Percentiles rank a stretch among this genome's conserved stretches.
Conservation (phyloP, 768 basidiomycete genomes). For the Kwoniella sp. region DNA sequence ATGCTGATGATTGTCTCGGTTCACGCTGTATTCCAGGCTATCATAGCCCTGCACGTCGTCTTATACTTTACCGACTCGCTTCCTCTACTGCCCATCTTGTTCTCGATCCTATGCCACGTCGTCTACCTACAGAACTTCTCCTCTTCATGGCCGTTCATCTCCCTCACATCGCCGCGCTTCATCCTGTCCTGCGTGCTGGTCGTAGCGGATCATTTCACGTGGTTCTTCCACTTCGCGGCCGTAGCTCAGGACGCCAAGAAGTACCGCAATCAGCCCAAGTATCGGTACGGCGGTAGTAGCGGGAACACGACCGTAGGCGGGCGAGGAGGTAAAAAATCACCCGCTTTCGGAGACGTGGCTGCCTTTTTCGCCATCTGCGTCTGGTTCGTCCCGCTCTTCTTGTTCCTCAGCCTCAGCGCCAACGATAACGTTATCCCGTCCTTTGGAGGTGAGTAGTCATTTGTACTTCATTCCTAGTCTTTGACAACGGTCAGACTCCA, state of each 20-base stretch:
- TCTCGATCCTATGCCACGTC: constrained; percentile 80
- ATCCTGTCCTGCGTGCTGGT: constrained; percentile 82
- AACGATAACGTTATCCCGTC: constrained; percentile 92
- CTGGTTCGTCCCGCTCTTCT: constrained; percentile 74
- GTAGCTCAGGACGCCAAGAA: constrained; percentile 51
- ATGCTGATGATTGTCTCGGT: constrained; percentile 7
- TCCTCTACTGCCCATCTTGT: constrained; percentile 71
- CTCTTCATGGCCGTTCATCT: constrained; percentile 85
- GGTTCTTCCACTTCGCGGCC: constrained; percentile 91
- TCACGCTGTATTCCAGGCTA: constrained; percentile 60
- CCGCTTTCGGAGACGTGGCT: constrained; percentile 59
- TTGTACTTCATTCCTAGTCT: not conserved
- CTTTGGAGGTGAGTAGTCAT: constrained; percentile 36
- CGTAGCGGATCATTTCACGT: constrained; percentile 86
- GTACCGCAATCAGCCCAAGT: constrained; percentile 27
- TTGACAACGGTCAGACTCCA: not conserved
- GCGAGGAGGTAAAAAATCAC: constrained; percentile 20
- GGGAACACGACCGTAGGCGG: not conserved
- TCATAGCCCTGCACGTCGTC: constrained; percentile 75
- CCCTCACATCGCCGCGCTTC: constrained; percentile 80
- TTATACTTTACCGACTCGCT: constrained; percentile 80
- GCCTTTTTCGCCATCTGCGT: constrained; percentile 62
- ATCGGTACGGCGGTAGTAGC: constrained; percentile 35
- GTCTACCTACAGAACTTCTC: constrained; percentile 95
- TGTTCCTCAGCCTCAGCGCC: constrained; percentile 93